Conservation (phyloP, 2,329 filamentous ascomycete genomes). For the Zarea fungicola region DNA sequence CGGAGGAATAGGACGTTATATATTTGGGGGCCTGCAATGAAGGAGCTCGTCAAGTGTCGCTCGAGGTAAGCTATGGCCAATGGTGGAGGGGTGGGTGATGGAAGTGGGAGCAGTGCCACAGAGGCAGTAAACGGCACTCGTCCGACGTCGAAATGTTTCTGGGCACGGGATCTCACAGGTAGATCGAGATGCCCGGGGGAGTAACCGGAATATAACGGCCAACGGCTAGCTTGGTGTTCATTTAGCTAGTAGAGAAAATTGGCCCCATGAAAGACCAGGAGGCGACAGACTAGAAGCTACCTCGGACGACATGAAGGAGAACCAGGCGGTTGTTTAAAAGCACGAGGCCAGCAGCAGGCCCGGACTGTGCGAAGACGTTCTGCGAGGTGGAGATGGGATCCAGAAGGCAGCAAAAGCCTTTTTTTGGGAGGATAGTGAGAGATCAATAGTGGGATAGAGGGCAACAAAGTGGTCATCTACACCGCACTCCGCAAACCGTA, state of each 20-base stretch:
- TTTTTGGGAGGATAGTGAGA: too few relatives aligned
- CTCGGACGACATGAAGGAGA: constrained; percentile 2
- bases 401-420: too few relatives aligned
- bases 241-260: neutral
- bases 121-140: neutral
- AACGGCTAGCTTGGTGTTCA: neutral
- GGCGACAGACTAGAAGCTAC: neutral
- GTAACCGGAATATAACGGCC: neutral
- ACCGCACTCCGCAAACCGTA: too few relatives aligned
- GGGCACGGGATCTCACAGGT: neutral
- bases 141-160: neutral
- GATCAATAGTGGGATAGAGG: too few relatives aligned
- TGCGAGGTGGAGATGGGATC: too few relatives aligned
- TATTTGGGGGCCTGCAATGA: neutral
- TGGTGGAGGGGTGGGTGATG: neutral
- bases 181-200: neutral
- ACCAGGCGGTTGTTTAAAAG: neutral
- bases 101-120: neutral
- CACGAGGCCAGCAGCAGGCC: neutral
- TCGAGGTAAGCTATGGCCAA: neutral
- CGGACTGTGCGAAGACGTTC: too few relatives aligned
- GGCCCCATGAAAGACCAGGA: neutral
- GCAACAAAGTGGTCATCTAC: too few relatives aligned
- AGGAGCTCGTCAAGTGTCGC: neutral
- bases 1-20: too few relatives aligned